Base-by-base conservation (phyloP, 139 green algal genomes). In the Raphidocelis subcapitata region DNA sequence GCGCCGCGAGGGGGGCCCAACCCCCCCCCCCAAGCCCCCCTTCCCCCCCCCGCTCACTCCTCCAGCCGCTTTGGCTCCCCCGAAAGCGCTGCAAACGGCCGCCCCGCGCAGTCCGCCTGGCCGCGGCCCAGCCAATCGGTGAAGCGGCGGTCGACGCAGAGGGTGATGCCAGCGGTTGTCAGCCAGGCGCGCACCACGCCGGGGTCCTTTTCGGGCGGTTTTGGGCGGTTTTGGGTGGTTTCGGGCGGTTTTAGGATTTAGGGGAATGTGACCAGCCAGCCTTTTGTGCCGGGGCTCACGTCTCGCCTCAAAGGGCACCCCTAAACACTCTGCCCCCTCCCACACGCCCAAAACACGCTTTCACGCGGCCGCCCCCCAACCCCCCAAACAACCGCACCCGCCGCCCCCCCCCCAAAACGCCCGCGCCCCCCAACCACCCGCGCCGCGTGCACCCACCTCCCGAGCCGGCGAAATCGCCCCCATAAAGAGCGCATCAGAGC, bases 131-230 rank as follows among this genome's bases (percentile, higher is more conserved):
- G 51, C 74, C 76, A 82, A 41, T 85, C 76, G 32, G 73, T 73
- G 61, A 87, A 86, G 62, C 79, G 62, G 18, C 64, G 56, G 55
- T 84, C 80, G 10, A 79, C 68, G 65, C 73, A 84, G 33, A 82
- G 55, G 31, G 80, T 65, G 33, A 41, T 69, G 33, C 71, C 75
- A 28, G 65, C 67, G 33, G 67, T 81, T 47, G 67, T 75, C 21
- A 69, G 56, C 60, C 62, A 81, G 1, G 51, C 51, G 60, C 60
- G 60, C 1, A 81, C 74, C 21, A 29, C 61, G 67, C 3, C 55
- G 36, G 74, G 35, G 52, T 81, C 74, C 26, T 81, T 61, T 3
- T 71, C 74, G 26, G 47, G n/a, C 0, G 66, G 46, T 61, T 61
- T 14, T 28, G 54, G 12, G 12, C 5, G 10, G n/a, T 49, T 49